Conservation (phyloP, 2,329 filamentous ascomycete species). For the Sporothrix pallida region DNA sequence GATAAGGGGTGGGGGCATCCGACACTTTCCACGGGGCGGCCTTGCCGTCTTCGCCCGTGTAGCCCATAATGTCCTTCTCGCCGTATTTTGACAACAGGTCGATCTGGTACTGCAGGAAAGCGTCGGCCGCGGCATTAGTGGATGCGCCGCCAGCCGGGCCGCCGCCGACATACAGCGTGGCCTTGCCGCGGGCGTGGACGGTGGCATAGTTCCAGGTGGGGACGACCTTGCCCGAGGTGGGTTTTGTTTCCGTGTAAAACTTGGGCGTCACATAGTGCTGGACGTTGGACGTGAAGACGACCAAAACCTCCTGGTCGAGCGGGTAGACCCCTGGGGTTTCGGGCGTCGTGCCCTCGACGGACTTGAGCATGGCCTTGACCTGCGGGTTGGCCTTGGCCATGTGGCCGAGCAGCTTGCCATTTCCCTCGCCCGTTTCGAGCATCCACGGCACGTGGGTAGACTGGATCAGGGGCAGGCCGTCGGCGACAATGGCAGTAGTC, state of each 20-base stretch:
- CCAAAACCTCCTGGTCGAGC: slow-evolving; percentile 61
- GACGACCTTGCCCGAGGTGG: slow-evolving; percentile 67
- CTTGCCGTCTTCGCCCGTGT: slow-evolving; percentile 47
- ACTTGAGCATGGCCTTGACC: slow-evolving; percentile 63
- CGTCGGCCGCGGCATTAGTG: slow-evolving; percentile 47
- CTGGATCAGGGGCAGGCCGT: slow-evolving; percentile 58
- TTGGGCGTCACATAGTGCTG: slow-evolving; percentile 72
- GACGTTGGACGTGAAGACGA: slow-evolving; percentile 64
- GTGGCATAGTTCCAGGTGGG: slow-evolving; percentile 75
- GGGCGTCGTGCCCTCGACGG: slow-evolving; percentile 39
- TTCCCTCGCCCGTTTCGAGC: slow-evolving; percentile 52
- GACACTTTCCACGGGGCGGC: slow-evolving; percentile 59
- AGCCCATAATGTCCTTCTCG: slow-evolving; percentile 64
- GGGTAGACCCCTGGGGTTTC: slow-evolving; percentile 23
- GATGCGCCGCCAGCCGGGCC: slow-evolving; percentile 47
- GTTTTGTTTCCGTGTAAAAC: slow-evolving; percentile 71
- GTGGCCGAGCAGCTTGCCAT: slow-evolving; percentile 62
- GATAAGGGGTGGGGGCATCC: slow-evolving; percentile 62
- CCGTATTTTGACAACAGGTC: slow-evolving; percentile 54
- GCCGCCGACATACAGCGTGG: slow-evolving; percentile 58
- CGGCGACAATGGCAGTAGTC: slow-evolving; percentile 64
- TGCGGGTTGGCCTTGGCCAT: slow-evolving; percentile 69
- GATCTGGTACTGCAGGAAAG: slow-evolving; percentile 59
- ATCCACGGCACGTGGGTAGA: slow-evolving; percentile 66
- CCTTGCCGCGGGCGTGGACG: slow-evolving; percentile 66